phyloP scores from a whole-genome alignment of 2,329 filamentous ascomycete species.

The Sclerotinia nivalis region DNA sequence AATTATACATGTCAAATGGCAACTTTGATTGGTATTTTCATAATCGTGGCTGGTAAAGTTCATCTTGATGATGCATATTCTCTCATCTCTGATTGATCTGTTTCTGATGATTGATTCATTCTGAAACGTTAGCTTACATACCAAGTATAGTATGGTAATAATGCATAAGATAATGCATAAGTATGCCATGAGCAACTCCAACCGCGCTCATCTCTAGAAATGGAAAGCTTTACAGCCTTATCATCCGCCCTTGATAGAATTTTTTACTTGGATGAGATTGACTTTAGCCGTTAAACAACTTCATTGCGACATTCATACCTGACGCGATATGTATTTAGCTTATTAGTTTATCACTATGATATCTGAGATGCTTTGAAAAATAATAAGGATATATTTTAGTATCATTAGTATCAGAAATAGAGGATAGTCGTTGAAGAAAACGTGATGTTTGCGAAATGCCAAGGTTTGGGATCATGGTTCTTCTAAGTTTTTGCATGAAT shows the following conservation, averaged over 20 bases:
- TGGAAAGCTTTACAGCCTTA: conserved; percentile 1
- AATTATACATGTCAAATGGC: neutral
- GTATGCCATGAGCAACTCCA: conserved; percentile 7
- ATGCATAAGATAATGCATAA: neutral
- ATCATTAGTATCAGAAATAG: neutral
- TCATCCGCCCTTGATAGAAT: neutral
- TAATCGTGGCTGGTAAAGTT: neutral
- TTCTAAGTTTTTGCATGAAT: conserved; percentile 11
- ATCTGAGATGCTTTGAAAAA: neutral
- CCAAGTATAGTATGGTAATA: neutral
- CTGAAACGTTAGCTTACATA: conserved; percentile 12
- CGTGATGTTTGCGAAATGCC: neutral
- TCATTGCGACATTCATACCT: neutral
- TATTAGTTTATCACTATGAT: neutral
- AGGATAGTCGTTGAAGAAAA: neutral
- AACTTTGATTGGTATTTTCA: neutral
- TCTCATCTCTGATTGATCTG: conserved; percentile 5
- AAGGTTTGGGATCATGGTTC: conserved; percentile 1
- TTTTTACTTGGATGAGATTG: neutral
- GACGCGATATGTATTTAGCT: neutral
- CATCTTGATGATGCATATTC: neutral
- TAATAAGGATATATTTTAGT: neutral
- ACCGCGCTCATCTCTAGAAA: neutral
- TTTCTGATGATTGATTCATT: conserved; percentile 6
- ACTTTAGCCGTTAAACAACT: neutral